phyloP scores from a whole-genome alignment of 495 filamentous ascomycete genomes.

The Aspergillus baeticus region DNA sequence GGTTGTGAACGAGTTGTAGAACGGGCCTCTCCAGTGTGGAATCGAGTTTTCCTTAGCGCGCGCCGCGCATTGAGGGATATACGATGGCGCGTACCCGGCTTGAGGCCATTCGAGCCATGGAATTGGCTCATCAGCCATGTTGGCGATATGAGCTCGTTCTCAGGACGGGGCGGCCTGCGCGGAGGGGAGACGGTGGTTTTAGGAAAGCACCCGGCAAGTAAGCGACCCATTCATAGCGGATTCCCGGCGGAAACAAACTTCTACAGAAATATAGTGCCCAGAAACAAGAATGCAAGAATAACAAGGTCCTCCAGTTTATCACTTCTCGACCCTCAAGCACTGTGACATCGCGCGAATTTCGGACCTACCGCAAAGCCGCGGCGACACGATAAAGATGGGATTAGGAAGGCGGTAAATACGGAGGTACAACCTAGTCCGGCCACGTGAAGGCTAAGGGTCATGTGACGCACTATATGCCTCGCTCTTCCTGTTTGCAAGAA shows the following conservation, averaged over 20 bases:
- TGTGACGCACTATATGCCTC: conserved; percentile 40
- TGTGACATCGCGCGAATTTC: not conserved
- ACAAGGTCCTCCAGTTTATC: not conserved
- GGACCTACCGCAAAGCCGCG: not conserved
- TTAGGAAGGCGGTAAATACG: no score
- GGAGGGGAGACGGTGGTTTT: not conserved
- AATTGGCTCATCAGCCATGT: conserved; percentile 5
- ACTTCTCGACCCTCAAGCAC: not conserved
- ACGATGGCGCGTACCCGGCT: not conserved
- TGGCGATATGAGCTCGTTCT: not conserved
- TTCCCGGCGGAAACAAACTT: no score
- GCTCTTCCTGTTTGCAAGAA: not conserved
- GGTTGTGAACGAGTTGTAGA: conserved; percentile 1
- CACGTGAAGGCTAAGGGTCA: no score
- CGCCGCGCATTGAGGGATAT: not conserved
- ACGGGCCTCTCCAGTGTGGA: not conserved
- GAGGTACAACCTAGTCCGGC: no score
- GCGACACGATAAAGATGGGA: conserved; percentile 4
- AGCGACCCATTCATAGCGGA: not conserved
- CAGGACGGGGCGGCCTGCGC: not conserved
- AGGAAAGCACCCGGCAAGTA: not conserved
- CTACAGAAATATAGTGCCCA: no score
- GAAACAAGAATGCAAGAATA: no score
- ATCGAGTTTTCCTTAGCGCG: conserved; percentile 3
- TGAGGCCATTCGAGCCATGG: conserved; percentile 6